These are phyloP conservation scores for Solanum corneliomulleri DNA, from an alignment of 257 asterid species.

Conservation along the genomic window DNA sequence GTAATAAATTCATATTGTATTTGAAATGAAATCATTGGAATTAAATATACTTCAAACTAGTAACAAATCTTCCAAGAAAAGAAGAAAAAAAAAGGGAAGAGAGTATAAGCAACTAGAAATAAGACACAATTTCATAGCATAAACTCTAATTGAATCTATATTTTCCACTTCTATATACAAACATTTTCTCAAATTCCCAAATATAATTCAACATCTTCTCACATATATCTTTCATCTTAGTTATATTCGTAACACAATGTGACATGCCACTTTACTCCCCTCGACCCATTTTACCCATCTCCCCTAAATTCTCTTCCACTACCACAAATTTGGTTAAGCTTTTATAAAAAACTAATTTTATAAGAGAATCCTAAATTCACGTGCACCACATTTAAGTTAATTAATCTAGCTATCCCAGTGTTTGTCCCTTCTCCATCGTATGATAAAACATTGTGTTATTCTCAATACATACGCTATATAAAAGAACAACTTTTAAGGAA, in stretches of 20 bases:
- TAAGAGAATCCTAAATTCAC: no score
- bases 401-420: no score
- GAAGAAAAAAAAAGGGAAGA: no score
- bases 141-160: no score
- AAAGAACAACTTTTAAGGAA: no score
- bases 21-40: no score
- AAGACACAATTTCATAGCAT: neutral
- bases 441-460: neutral
- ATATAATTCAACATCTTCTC: neutral
- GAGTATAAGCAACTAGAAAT: no score
- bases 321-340: no score
- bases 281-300: neutral
- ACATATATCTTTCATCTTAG: neutral
- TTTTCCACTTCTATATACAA: no score
- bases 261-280: neutral
- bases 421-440: neutral
- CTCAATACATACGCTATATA: neutral
- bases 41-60: neutral
- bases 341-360: no score
- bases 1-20: no score
- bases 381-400: no score
- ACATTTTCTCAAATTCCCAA: neutral
- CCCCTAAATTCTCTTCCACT: neutral
- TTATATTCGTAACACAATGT: neutral
- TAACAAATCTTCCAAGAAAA: neutral